These are phyloP conservation scores for Pezicula neosporulosa DNA, from an alignment of 2,329 filamentous ascomycete species.

Conservation along the genomic window DNA sequence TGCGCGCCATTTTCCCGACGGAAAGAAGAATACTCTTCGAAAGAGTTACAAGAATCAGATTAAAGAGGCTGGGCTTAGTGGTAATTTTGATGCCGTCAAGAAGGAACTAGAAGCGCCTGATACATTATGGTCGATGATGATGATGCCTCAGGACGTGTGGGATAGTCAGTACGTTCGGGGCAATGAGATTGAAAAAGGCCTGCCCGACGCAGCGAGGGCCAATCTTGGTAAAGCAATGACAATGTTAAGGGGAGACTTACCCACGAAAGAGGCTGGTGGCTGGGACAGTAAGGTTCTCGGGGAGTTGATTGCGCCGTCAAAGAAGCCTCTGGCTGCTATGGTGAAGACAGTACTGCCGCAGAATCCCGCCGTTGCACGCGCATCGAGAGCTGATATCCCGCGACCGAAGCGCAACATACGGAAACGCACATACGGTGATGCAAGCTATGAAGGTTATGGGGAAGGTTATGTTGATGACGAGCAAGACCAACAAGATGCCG, in stretches of 20 bases:
- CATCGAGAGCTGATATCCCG: constrained; percentile 23
- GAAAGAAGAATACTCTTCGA: constrained; percentile 63
- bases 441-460: constrained; percentile 70
- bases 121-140: constrained; percentile 50
- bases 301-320: constrained; percentile 36
- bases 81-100: constrained; percentile 57
- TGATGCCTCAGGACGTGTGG: constrained; percentile 54
- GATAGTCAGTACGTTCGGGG: constrained; percentile 49
- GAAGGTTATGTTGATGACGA: constrained; percentile 69
- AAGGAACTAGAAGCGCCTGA: constrained; percentile 48
- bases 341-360: constrained; percentile 5
- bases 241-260: constrained; percentile 54
- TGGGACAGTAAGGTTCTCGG: constrained; percentile 59
- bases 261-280: constrained; percentile 35
- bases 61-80: constrained; percentile 58
- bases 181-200: constrained; percentile 51
- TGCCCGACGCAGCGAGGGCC: constrained; percentile 41
- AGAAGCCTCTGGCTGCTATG: neutral
- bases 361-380: constrained; percentile 7
- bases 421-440: constrained; percentile 74
- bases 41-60: constrained; percentile 69
- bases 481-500: constrained; percentile 47
- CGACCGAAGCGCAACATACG: constrained; percentile 65
- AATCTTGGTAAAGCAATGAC: constrained; percentile 48
- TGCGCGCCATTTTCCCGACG: constrained; percentile 60